Evolutionary conservation across 164 flowering plant species (phyloP).

Genomic region (Euptelea pleiosperma): DNA sequence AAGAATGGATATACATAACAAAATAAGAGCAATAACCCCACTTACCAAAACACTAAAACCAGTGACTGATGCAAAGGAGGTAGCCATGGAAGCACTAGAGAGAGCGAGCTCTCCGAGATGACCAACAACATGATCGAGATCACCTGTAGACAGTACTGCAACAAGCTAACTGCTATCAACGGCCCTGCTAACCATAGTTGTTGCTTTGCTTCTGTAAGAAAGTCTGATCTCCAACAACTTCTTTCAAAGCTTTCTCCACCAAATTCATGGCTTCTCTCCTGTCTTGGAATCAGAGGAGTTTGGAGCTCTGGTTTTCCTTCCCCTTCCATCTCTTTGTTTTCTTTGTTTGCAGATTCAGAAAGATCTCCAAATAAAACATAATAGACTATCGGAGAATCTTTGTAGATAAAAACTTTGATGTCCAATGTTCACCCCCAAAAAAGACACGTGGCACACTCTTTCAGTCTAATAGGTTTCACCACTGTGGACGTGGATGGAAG

Average conservation of each 20-base stretch:
- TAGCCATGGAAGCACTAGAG: slow-evolving; percentile 54
- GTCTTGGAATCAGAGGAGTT: slow-evolving; percentile 7
- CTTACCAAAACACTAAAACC: slow-evolving; percentile 52
- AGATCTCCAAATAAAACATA: no score
- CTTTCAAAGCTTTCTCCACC: background rate
- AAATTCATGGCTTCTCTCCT: background rate
- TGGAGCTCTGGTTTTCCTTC: slow-evolving; percentile 1
- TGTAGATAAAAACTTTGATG: no score
- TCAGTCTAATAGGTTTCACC: no score
- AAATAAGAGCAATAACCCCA: background rate
- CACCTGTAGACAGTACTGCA: slow-evolving; percentile 41
- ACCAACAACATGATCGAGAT: slow-evolving; percentile 52
- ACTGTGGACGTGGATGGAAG: no score
- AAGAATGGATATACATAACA: no score
- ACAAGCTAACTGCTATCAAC: slow-evolving; percentile 32
- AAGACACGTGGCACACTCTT: no score
- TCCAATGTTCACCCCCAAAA: no score
- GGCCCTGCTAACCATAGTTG: slow-evolving; percentile 44
- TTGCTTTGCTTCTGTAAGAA: slow-evolving; percentile 31
- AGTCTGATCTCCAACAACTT: slow-evolving; percentile 1
- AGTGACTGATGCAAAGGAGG: slow-evolving; percentile 50
- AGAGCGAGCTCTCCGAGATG: slow-evolving; percentile 50
- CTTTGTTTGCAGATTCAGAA: no score
- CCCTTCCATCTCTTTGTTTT: background rate
- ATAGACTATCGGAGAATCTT: no score